Base-by-base conservation (phyloP, 2,329 filamentous ascomycete species). In the Diplocarpon mali region DNA sequence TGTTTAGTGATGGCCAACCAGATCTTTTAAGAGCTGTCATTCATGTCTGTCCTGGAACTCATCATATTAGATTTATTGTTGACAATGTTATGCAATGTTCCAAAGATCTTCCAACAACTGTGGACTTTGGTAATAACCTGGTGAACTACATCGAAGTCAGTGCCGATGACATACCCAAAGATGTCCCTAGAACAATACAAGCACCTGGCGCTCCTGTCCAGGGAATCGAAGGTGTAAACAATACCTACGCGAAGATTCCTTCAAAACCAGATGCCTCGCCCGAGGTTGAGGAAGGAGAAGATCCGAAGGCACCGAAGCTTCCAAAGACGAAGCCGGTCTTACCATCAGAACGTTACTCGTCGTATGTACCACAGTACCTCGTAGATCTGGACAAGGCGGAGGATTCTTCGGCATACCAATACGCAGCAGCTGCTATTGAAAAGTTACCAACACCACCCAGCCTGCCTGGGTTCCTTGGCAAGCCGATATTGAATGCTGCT, bases 131-230 rank as follows among this genome's bases (percentile, higher is more conserved):
- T 53, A 96, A 96, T 67, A 94, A 95, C 61, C 72, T 98, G 14
- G 90, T 98, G 65, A 98, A 98, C 67, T 98, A 96, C 63, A 86
- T 98, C 60, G 92, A 98, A 68, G 85, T 96, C 50, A 85, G 76
- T 57, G 78, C 85, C 30, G 82, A 88, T 45, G 83, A 89, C 58
- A 65, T 80, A 27, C 69, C 70, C 10, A 60, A 62, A 20, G 58
- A 64, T 38, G 56, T 56, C 29, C 54, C 56, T 15, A 51, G 62
- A 16, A 55, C 60, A 5, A 61, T 59, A 36, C 59, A 64, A 13
- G 56, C 44, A 35, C 44, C 44, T 14, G 47, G 45, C 24, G 35
- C 47, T 17, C 51, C 50, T 42, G 49, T 47, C 14, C 20, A 47
- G 28, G 44, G 35, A 41, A 44, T 31, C 14, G 49, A 53, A 14